A percentile compares a stretch with the other conserved stretches of the same genome.
phyloP scores from a whole-genome alignment of 495 filamentous ascomycete genomes.

The Aspergillus funiculosus region DNA sequence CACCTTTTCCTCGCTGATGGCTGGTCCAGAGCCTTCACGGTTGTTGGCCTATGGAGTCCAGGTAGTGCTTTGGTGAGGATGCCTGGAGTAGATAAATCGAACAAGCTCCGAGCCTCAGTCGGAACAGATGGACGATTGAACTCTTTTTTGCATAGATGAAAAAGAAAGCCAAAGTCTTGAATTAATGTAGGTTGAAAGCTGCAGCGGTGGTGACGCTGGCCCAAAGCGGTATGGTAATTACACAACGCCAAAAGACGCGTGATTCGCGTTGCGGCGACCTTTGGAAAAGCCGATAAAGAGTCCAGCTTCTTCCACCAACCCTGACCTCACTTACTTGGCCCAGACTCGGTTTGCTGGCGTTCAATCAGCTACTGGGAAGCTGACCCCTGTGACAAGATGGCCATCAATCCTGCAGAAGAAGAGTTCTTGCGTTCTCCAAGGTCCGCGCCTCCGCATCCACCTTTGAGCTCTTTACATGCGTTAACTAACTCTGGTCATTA shows the following conservation, averaged over 20 bases:
- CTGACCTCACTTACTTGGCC: neutral
- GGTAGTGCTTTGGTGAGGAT: too few species aligned
- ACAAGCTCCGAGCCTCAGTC: too few species aligned
- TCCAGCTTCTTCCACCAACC: constrained; percentile 2
- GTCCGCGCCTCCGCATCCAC: constrained; percentile 22
- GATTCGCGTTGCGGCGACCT: constrained; percentile 18
- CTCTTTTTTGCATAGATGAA: too few species aligned
- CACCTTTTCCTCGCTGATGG: too few species aligned
- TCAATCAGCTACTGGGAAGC: neutral
- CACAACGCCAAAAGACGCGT: constrained; percentile 29
- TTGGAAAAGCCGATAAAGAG: neutral
- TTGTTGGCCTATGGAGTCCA: too few species aligned
- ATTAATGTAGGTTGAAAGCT: too few species aligned
- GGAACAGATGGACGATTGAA: too few species aligned
- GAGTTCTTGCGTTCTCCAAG: constrained; percentile 36
- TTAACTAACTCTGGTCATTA: constrained; percentile 18
- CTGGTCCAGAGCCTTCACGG: too few species aligned
- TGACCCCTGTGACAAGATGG: constrained; percentile 22
- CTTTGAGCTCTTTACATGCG: neutral
- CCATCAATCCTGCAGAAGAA: constrained; percentile 21
- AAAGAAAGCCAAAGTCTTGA: too few species aligned
- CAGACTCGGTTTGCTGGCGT: neutral
- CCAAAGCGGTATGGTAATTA: constrained; percentile 24
- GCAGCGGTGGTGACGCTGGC: neutral
- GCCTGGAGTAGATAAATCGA: too few species aligned